phyloP scores from a whole-genome alignment of 1,284 basidiomycete species.

The Lignosus rhinocerotis region DNA sequence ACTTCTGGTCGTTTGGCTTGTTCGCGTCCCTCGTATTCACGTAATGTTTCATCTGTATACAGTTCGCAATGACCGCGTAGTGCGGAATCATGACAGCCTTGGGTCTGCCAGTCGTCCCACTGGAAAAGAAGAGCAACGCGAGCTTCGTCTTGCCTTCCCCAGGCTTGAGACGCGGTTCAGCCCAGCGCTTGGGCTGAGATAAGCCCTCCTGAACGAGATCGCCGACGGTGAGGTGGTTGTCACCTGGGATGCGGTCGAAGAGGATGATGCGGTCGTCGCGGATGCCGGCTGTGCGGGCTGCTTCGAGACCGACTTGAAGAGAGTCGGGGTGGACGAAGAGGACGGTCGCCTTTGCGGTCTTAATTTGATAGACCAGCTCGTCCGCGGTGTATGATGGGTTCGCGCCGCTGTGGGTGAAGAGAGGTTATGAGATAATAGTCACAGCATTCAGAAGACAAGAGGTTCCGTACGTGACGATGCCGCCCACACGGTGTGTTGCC shows the following conservation, averaged over 20 bases:
- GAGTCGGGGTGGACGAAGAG: constrained; percentile 60
- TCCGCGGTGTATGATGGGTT: constrained; percentile 70
- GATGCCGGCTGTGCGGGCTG: constrained; percentile 52
- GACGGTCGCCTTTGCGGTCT: constrained; percentile 52
- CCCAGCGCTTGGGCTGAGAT: constrained; percentile 43
- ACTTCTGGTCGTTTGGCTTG: constrained; percentile 37
- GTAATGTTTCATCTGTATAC: constrained; percentile 60
- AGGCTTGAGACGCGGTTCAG: constrained; percentile 49
- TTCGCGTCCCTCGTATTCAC: constrained; percentile 25
- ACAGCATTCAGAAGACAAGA: constrained; percentile 21
- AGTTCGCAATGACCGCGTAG: constrained; percentile 64
- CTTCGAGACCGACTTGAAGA: constrained; percentile 51
- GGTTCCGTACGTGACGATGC: constrained; percentile 50
- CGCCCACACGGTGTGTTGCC: constrained; percentile 64
- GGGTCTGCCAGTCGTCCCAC: constrained; percentile 81
- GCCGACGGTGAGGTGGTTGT: constrained; percentile 38
- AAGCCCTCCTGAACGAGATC: constrained; percentile 58
- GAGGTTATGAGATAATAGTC: constrained; percentile 17
- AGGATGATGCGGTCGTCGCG: constrained; percentile 56
- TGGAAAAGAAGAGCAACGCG: constrained; percentile 78
- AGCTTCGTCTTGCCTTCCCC: constrained; percentile 70
- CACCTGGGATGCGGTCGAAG: constrained; percentile 38
- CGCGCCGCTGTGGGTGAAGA: constrained; percentile 39
- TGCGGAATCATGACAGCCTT: constrained; percentile 44
- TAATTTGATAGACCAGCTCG: constrained; percentile 66